Percentiles rank a stretch among this genome's conserved stretches.
These are phyloP conservation scores for Candida silvatica DNA, from an alignment of 805 yeast genomes.

Conservation along the genomic window DNA sequence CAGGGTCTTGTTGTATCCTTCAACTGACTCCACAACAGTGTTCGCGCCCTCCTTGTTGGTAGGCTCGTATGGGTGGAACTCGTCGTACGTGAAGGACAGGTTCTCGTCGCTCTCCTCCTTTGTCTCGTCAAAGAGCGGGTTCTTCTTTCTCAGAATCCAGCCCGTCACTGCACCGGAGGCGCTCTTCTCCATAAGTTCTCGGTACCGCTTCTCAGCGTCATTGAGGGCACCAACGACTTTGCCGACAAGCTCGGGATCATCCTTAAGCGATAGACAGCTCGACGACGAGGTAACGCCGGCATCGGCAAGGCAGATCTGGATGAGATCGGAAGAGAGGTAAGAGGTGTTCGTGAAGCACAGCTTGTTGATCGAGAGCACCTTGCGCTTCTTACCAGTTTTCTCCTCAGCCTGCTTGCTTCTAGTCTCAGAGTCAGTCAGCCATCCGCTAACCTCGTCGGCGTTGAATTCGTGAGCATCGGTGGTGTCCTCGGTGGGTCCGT, in stretches of 20 bases:
- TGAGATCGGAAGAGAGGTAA: constrained; percentile 69
- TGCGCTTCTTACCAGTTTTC: constrained; percentile 28
- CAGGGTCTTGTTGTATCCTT: constrained; percentile 73
- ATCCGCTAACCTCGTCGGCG: constrained; percentile 24
- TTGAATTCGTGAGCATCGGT: constrained; percentile 15
- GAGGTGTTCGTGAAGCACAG: constrained; percentile 60
- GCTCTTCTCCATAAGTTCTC: constrained; percentile 24
- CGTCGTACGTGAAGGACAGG: constrained; percentile 37
- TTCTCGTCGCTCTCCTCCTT: constrained; percentile 26
- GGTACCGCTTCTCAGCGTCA: constrained; percentile 36
- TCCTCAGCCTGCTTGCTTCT: constrained; percentile 10
- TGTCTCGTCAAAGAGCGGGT: constrained; percentile 37
- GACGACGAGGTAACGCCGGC: constrained; percentile 34
- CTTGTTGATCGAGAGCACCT: constrained; percentile 58
- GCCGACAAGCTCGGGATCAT: constrained; percentile 20
- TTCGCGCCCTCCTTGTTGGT: constrained; percentile 19
- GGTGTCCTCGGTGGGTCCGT: constrained; percentile 5
- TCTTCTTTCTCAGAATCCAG: constrained; percentile 53
- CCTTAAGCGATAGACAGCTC: constrained; percentile 22
- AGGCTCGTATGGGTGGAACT: constrained; percentile 48
- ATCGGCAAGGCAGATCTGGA: constrained; percentile 46
- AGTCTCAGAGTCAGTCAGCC: constrained; percentile 33
- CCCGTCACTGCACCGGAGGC: constrained; percentile 39
- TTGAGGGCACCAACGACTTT: constrained; percentile 35
- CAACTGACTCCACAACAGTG: constrained; percentile 31